phyloP scores from a whole-genome alignment of 2,329 filamentous ascomycete species.

The Aspergillus jensenii region DNA sequence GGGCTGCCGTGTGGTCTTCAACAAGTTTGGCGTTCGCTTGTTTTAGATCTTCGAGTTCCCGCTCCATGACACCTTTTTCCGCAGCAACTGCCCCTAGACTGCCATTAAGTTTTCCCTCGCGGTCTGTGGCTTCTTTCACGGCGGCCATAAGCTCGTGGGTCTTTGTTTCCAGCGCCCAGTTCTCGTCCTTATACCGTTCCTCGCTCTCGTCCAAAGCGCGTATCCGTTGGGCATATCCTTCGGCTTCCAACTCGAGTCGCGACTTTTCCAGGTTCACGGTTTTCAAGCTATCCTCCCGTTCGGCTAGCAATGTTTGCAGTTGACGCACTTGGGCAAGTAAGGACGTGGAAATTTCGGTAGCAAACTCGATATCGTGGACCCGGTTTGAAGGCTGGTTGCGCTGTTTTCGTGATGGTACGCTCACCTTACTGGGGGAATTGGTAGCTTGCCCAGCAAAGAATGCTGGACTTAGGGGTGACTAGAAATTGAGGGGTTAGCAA shows the following conservation, averaged over 20 bases:
- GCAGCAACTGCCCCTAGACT: constrained; percentile 66
- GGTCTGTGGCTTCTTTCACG: constrained; percentile 74
- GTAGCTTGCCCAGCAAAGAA: constrained; percentile 83
- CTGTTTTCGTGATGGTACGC: constrained; percentile 80
- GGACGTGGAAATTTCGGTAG: constrained; percentile 95
- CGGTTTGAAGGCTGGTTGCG: constrained; percentile 86
- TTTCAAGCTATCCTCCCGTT: constrained; percentile 85
- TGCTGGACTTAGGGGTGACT: constrained; percentile 71
- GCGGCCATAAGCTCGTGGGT: constrained; percentile 77
- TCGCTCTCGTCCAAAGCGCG: constrained; percentile 88
- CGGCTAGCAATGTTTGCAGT: constrained; percentile 77
- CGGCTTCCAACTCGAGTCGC: constrained; percentile 76
- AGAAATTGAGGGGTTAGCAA: constrained; percentile 13
- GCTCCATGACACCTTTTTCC: constrained; percentile 76
- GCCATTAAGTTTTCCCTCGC: constrained; percentile 78
- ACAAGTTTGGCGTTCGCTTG: constrained; percentile 72
- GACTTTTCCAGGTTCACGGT: constrained; percentile 72
- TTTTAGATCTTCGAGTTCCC: constrained; percentile 88
- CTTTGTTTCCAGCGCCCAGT: constrained; percentile 94
- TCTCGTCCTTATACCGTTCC: constrained; percentile 95
- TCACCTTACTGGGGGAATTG: constrained; percentile 84
- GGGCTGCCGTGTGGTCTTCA: constrained; percentile 74
- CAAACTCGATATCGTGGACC: constrained; percentile 95
- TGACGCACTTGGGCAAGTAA: constrained; percentile 91
- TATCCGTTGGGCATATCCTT: constrained; percentile 75